Evolutionary conservation across 2,329 filamentous ascomycete genomes (phyloP), one percentile per base, ranked within the genome.

Genomic region (Ascochyta rabiei): DNA sequence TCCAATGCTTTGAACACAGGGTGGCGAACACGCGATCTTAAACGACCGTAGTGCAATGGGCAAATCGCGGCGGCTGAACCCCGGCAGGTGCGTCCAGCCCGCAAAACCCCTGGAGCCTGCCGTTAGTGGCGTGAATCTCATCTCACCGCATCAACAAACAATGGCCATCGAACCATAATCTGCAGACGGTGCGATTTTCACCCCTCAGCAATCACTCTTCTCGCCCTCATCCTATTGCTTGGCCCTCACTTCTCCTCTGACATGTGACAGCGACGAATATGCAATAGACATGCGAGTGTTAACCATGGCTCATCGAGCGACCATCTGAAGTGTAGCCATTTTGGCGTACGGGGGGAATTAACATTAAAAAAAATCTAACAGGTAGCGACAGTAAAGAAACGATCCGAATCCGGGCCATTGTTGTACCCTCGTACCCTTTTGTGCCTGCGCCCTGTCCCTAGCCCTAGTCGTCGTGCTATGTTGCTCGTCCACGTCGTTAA

Each of bases 121-220:
- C 35, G 39, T 37, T 34, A 56, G 56, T 68, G 69, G 68, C 69
- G 70, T 69, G 68, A 72, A 68, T 19, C 57, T 73, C 68, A 66
- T 64, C 57, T 63, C 61, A 71, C 53, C 45, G 37, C 30, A 49
- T 19, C 28, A 18, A 26, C 48, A 21, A 42, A 18, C 23, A 8
- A n/a, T 30, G 8, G 12, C 4, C 24, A 47, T 66, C 63, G 65
- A 54, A 62, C 62, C 57, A 64, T 48, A 21, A 31, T 59, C 54
- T 52, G 41, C 43, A 44, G 45, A 52, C 28, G 12, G 23, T 6
- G n/a, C 8, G 6, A 5, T 10, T 19, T 33, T n/a, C 10, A 6
- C 24, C 12, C 6, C 21, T 23, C 23, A 13, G 28, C 28, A 15
- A 4, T 13, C 2, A 10, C 10, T 30, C 28, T 12, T 30, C 13